Conservation (phyloP, 148 eudicot species). For the Fagopyrum tataricum region DNA sequence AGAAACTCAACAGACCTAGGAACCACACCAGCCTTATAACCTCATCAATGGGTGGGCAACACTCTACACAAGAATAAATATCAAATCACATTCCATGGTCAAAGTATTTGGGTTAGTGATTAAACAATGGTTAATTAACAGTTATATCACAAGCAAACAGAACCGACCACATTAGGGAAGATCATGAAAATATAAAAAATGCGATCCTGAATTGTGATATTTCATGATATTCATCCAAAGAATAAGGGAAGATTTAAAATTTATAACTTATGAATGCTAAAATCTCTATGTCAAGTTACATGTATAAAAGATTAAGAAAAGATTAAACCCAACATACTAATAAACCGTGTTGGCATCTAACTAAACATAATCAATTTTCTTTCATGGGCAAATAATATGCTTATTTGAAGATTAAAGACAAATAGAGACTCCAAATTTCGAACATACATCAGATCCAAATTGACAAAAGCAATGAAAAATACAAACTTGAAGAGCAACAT, state of each 20-base stretch:
- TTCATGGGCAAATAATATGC: no score
- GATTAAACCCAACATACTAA: no score
- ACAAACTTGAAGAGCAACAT: background rate
- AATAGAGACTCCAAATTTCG: background rate
- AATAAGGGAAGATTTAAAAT: no score
- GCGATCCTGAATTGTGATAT: no score
- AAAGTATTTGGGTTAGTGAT: background rate
- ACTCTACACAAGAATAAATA: conserved; percentile 35
- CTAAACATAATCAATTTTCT: no score
- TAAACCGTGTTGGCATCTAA: no score
- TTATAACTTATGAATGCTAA: no score
- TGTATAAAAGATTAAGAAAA: no score
- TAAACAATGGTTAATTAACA: background rate
- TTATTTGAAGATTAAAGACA: background rate
- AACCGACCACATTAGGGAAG: background rate
- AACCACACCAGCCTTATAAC: conserved; percentile 83
- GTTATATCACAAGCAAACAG: background rate
- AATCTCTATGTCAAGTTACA: no score
- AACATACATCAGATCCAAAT: background rate
- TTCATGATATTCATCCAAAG: no score
- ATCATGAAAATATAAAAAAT: background rate
- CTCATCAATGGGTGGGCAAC: conserved; percentile 86
- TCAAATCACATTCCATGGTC: conserved; percentile 13
- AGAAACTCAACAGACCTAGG: conserved; percentile 85
- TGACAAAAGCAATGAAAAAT: background rate